Evolutionary conservation across 2,329 filamentous ascomycete species (phyloP), one percentile per base, ranked within the genome.

Genomic region (Aspergillus glaucus): DNA sequence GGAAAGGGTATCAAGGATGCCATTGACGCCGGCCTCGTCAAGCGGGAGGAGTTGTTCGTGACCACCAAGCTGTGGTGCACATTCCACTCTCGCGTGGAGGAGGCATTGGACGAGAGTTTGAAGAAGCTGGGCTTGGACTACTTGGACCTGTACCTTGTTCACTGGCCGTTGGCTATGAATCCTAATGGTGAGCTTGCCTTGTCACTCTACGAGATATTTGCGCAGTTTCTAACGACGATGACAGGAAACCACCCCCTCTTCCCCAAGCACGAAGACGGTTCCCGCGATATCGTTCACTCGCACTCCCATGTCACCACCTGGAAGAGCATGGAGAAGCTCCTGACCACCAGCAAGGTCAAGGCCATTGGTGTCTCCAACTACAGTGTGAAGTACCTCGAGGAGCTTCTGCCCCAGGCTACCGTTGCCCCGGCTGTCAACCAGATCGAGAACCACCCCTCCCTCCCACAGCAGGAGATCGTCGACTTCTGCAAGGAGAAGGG

Each of bases 31-130:
- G 87, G 87, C 21, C 17, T 19, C 15, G 74, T 87, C 59, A 86
- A 85, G 77, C 80, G 88, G 52, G 80, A 86, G 65, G 87, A 94
- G 50, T 72, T 94, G 53, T 94, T 93, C 71, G 81, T 94, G 50
- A 87, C 88, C 47, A 88, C 84, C 61, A 94, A 95, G 78, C 79
- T 91, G 34, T 94, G 88, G 87, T 85, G 83, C 62, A 88, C 86
- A 45, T 91, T 87, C 73, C 84, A 86, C 68, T 81, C 80, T 26
- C 77, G 84, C 6, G 82, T 82, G 5, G 83, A 86, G 69, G 73
- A 85, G 60, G 82, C 79, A 32, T 76, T 93, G 32, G 81, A 88
- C 55, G 83, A 85, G 76, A 87, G 84, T 61, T 74, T 93, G 65
- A 80, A 84, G 70, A 78, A 79, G 51, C 73, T 94, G 32, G 86